phyloP scores from a whole-genome alignment of 495 filamentous ascomycete species.

The Hypomontagnella monticulosa region DNA sequence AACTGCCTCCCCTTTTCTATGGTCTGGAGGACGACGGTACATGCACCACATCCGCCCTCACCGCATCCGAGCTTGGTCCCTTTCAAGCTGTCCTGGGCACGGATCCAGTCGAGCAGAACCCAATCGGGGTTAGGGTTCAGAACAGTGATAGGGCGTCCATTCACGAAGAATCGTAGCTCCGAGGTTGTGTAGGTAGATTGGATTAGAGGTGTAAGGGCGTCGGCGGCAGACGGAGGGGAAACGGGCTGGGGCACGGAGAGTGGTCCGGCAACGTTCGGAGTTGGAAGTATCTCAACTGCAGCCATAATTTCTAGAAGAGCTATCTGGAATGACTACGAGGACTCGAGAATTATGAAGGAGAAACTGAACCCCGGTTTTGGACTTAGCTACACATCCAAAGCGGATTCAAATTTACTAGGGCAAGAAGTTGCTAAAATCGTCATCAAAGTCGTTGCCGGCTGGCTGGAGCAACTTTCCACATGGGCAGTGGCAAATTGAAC shows the following conservation, averaged over 20 bases:
- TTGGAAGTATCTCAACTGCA: constrained; percentile 32
- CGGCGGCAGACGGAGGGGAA: constrained; percentile 30
- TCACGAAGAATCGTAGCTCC: constrained; percentile 47
- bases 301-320: constrained; percentile 15
- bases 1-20: constrained; percentile 80
- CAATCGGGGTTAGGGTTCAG: constrained; percentile 44
- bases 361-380: background rate
- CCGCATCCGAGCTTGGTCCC: constrained; percentile 66
- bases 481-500: no score
- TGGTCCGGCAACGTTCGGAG: constrained; percentile 9
- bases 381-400: background rate
- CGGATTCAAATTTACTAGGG: no score
- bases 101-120: constrained; percentile 43
- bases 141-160: constrained; percentile 44
- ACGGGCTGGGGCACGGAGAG: background rate
- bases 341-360: background rate
- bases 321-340: background rate
- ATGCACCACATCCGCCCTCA: constrained; percentile 88
- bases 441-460: no score
- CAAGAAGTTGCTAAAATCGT: no score
- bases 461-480: no score
- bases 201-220: constrained; percentile 37
- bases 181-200: constrained; percentile 38
- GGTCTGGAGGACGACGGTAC: constrained; percentile 84
- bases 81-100: constrained; percentile 36